Conservation (phyloP, 345 rosid species). For the Noccaea bulbosa region DNA sequence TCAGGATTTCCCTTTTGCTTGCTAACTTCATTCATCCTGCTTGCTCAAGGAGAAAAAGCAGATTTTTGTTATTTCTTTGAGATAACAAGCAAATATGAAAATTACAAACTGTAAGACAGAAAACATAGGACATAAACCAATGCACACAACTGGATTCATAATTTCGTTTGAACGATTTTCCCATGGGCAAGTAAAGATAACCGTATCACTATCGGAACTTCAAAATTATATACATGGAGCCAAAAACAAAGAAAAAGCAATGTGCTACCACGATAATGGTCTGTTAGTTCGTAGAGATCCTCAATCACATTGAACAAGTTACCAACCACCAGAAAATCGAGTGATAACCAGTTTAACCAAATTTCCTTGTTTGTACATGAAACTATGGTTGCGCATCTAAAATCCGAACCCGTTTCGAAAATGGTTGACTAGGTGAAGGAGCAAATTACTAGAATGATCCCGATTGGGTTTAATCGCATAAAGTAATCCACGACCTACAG, state of each 20-base stretch:
- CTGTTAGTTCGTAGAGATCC: slow-evolving; percentile 10
- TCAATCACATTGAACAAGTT: slow-evolving; percentile 18
- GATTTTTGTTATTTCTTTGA: neutral
- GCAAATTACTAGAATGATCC: slow-evolving; percentile 11
- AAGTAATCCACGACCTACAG: slow-evolving; percentile 27
- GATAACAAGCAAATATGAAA: neutral
- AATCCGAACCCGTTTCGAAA: slow-evolving; percentile 15
- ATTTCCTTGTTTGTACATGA: neutral
- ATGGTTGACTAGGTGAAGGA: neutral
- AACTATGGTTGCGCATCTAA: neutral
- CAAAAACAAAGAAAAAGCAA: neutral
- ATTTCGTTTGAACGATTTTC: neutral
- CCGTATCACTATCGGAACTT: slow-evolving; percentile 6
- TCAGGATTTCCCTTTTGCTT: slow-evolving; percentile 48
- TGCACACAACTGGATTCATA: slow-evolving; percentile 5
- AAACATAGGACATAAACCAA: slow-evolving; percentile 1
- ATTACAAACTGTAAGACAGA: neutral
- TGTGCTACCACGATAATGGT: slow-evolving; percentile 14
- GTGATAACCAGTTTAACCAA: neutral
- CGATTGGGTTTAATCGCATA: slow-evolving; percentile 26
- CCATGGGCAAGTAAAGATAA: neutral
- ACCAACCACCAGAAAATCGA: neutral
- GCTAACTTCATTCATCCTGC: slow-evolving; percentile 62
- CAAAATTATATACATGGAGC: slow-evolving; percentile 1
- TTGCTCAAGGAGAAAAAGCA: slow-evolving; percentile 1